Evolutionary conservation across 805 yeast genomes (phyloP).

Genomic region (Candida dajiaensis): DNA sequence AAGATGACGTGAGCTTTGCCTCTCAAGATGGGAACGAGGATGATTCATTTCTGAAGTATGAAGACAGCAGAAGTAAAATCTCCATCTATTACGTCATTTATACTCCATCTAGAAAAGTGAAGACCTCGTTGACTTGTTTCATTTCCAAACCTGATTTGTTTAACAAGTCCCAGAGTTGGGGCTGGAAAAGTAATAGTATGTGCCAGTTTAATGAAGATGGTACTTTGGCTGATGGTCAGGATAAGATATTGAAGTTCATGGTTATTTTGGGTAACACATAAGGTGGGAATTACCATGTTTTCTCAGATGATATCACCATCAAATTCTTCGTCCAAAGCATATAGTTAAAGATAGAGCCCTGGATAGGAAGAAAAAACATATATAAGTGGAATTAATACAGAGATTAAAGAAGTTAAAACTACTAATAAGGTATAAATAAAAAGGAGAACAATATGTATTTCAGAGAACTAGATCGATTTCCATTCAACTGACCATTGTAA

Average conservation of each 20-base stretch:
- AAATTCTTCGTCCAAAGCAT: no score
- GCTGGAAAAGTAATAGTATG: slow-evolving; percentile 54
- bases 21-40: slow-evolving; percentile 9
- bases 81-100: slow-evolving; percentile 48
- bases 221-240: slow-evolving; percentile 37
- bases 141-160: slow-evolving; percentile 50
- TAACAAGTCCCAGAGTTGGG: slow-evolving; percentile 53
- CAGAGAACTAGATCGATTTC: slow-evolving; percentile 28
- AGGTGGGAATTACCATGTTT: no score
- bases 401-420: background rate
- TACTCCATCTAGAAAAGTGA: slow-evolving; percentile 44
- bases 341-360: no score
- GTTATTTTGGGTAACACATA: slow-evolving; percentile 42
- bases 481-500: slow-evolving; percentile 74
- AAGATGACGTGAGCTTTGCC: slow-evolving; percentile 2
- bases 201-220: slow-evolving; percentile 47
- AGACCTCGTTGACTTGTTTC: slow-evolving; percentile 43
- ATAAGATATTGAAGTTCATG: slow-evolving; percentile 41
- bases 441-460: no score
- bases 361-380: no score
- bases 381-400: no score
- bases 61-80: slow-evolving; percentile 40
- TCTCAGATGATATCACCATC: no score
- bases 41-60: slow-evolving; percentile 33
- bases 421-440: no score